Evolutionary conservation across 2,329 filamentous ascomycete species (phyloP).

Genomic region (Aspergillus candidus): DNA sequence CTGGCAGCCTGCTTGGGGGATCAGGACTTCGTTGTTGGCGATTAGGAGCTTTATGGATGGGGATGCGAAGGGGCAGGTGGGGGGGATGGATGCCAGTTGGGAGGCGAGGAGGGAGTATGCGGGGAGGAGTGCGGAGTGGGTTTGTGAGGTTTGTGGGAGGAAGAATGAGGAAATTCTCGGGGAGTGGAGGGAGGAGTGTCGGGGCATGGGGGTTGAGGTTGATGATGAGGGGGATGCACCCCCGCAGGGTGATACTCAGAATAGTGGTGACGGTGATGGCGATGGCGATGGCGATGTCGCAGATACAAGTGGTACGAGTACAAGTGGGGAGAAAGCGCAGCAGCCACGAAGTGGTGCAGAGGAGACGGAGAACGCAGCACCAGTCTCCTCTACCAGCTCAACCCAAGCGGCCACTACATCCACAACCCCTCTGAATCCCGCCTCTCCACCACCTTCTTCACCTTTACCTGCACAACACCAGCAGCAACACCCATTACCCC

Average conservation of each 20-base stretch:
- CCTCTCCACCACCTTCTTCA: slow-evolving; percentile 1
- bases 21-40: slow-evolving; percentile 75
- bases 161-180: slow-evolving; percentile 68
- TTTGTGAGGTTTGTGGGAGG: slow-evolving; percentile 61
- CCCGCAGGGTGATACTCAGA: not conserved
- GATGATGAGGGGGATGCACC: slow-evolving; percentile 54
- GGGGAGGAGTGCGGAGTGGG: slow-evolving; percentile 57
- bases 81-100: slow-evolving; percentile 73
- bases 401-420: not conserved
- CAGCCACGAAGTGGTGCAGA: no score
- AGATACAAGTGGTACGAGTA: not conserved
- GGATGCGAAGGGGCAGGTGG: slow-evolving; percentile 78
- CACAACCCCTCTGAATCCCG: not conserved
- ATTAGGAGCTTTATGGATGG: slow-evolving; percentile 91
- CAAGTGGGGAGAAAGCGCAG: no score
- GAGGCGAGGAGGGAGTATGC: slow-evolving; percentile 65
- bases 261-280: not conserved
- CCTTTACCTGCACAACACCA: not conserved
- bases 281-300: not conserved
- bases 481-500: not conserved
- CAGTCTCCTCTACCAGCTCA: not conserved
- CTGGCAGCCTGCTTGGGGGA: slow-evolving; percentile 97
- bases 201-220: slow-evolving; percentile 5
- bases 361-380: not conserved
- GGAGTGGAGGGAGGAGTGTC: slow-evolving; percentile 57